phyloP scores from a whole-genome alignment of 2,329 filamentous ascomycete species.

The Microdochium bolleyi region DNA sequence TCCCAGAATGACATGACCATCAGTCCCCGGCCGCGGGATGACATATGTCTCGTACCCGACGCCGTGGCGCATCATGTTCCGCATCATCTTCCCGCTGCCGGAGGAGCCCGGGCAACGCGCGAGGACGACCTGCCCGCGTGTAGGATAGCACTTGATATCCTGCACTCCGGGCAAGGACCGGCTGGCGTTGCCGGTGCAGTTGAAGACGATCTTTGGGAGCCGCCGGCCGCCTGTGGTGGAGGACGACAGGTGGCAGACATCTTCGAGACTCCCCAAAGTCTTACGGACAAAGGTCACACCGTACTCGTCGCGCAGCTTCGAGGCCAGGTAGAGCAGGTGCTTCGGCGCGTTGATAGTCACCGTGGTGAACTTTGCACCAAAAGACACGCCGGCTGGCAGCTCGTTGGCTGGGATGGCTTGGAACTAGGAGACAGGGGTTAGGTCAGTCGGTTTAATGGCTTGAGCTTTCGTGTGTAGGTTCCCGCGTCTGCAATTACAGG shows the following conservation, averaged over 20 bases:
- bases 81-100: conserved; percentile 9
- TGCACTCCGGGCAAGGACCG: conserved; percentile 16
- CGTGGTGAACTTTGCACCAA: not conserved
- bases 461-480: no score
- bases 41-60: conserved; percentile 30
- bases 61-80: conserved; percentile 29
- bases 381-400: not conserved
- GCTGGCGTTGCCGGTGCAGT: not conserved
- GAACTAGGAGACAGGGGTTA: not conserved
- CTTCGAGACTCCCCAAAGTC: not conserved
- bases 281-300: not conserved
- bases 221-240: not conserved
- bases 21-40: conserved; percentile 26
- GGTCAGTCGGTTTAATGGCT: no score
- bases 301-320: not conserved
- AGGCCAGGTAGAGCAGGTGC: not conserved
- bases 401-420: not conserved
- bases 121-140: conserved; percentile 29
- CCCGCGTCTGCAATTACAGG: no score
- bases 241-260: not conserved
- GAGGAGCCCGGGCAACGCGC: conserved; percentile 16
- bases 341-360: not conserved
- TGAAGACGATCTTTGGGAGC: not conserved
- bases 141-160: conserved; percentile 30
- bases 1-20: conserved; percentile 26